These are phyloP conservation scores for Colletotrichum eremochloae DNA, from an alignment of 2,329 filamentous ascomycete species.

Conservation along the genomic window DNA sequence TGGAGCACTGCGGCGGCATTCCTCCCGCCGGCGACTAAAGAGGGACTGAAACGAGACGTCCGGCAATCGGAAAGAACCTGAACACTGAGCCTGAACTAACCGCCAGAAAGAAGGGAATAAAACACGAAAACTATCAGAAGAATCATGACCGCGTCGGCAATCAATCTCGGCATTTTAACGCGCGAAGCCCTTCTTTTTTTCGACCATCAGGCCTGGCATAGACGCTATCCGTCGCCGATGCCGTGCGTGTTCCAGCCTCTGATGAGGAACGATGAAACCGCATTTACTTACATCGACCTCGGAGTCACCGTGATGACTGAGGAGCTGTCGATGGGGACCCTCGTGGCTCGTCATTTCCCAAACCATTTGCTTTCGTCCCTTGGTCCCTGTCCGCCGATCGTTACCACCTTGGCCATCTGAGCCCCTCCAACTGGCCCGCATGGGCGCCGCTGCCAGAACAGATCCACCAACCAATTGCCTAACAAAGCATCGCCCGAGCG, in stretches of 20 bases:
- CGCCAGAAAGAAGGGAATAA: neutral
- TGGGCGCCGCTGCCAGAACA: constrained; percentile 26
- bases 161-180: constrained; percentile 28
- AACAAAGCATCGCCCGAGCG: constrained; percentile 32
- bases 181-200: neutral
- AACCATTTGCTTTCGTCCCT: constrained; percentile 19
- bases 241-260: neutral
- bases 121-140: constrained; percentile 7
- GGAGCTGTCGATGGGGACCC: constrained; percentile 30
- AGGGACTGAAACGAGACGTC: constrained; percentile 29
- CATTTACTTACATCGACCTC: constrained; percentile 16
- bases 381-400: constrained; percentile 33
- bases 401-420: constrained; percentile 35
- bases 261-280: constrained; percentile 4
- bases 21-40: constrained; percentile 23
- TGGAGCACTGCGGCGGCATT: constrained; percentile 14
- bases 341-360: constrained; percentile 39
- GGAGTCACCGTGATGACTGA: constrained; percentile 43
- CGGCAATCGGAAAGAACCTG: constrained; percentile 28
- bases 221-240: neutral
- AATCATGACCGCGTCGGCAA: constrained; percentile 15
- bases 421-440: constrained; percentile 27
- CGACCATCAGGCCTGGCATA: neutral
- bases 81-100: neutral
- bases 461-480: constrained; percentile 21